Evolutionary conservation across 2,329 filamentous ascomycete species (phyloP), one percentile per base, ranked within the genome.

Genomic region (Exophiala sideris): DNA sequence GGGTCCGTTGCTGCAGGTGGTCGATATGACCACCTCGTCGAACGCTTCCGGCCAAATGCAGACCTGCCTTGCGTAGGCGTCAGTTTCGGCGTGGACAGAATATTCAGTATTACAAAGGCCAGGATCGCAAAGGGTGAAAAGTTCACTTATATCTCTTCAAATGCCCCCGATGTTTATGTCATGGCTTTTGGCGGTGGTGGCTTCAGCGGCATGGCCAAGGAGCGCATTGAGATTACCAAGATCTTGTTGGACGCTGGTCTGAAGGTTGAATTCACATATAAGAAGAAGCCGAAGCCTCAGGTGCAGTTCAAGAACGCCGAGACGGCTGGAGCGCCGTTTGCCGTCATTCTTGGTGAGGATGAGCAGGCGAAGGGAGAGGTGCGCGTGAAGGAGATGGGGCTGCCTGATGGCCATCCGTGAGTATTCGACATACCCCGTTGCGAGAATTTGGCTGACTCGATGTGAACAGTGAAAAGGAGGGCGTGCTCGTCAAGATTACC

Each of bases 151-250:
- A 52, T 64, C 35, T 53, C 54, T 8, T 57, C 53, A 10, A 56
- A 53, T 47, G 71, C 78, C 16, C 86, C 91, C 2, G 91, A 97
- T 67, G 91, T 91, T 42, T 96, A 85, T 72, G 87, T 97, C 66
- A 97, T 97, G 91, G 91, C 91, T 0, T 91, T 96, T 67, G 91
- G 90, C 50, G 88, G 89, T 49, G 92, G 91, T 73, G 88, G 85
- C 16, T 92, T 91, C 71, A 86, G 80, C 12, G 90, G 89, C 42
- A 77, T 95, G 60, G 74, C 96, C 50, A 84, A 85, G 62, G 88
- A 96, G 76, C 87, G 92, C 61, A 91, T 96, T 84, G 77, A 84
- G 21, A 81, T 97, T 35, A 86, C 86, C 55, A 81, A 84, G 61
- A 79, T 79, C 61, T 77, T 97, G 46, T 95, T 92, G 90, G 85